Percentiles rank a stretch among this genome's conserved stretches.
phyloP scores from a whole-genome alignment of 1,284 basidiomycete genomes.

The Austroboletus rostrupii region DNA sequence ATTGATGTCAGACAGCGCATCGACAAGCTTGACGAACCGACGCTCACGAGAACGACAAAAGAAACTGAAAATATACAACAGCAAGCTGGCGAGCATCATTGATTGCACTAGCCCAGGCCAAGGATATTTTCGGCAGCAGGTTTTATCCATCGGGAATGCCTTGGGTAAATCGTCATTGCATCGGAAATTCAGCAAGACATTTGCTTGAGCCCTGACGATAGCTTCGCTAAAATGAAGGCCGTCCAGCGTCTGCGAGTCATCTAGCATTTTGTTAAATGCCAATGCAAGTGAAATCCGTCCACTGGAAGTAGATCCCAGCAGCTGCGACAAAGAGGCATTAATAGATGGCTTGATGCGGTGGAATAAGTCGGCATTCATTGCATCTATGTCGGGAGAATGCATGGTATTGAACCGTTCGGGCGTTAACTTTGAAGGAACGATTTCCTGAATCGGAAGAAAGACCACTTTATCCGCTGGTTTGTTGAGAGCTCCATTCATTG shows the following conservation, averaged over 20 bases:
- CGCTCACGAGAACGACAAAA: slow-evolving; percentile 23
- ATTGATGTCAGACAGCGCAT: slow-evolving; percentile 9
- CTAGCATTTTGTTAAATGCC: slow-evolving; percentile 77
- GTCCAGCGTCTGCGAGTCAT: slow-evolving; percentile 71
- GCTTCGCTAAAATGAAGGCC: slow-evolving; percentile 76
- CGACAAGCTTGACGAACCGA: neutral
- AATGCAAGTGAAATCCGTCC: slow-evolving; percentile 59
- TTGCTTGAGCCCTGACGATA: slow-evolving; percentile 68
- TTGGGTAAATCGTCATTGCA: slow-evolving; percentile 78
- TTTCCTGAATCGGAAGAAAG: slow-evolving; percentile 73
- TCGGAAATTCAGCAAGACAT: slow-evolving; percentile 73
- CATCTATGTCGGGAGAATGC: slow-evolving; percentile 73
- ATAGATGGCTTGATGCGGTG: slow-evolving; percentile 56
- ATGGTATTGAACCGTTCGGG: slow-evolving; percentile 64
- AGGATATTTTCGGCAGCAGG: slow-evolving; percentile 80
- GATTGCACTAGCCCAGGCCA: slow-evolving; percentile 60
- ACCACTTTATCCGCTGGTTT: slow-evolving; percentile 67
- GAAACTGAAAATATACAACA: slow-evolving; percentile 13
- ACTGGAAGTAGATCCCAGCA: slow-evolving; percentile 21
- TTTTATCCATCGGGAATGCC: slow-evolving; percentile 70
- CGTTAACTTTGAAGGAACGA: slow-evolving; percentile 57
- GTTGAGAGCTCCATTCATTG: slow-evolving; percentile 36
- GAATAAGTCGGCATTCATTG: slow-evolving; percentile 81
- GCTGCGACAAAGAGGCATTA: slow-evolving; percentile 30
- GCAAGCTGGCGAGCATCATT: slow-evolving; percentile 45